phyloP scores from a whole-genome alignment of 192 early-diverging fungal genomes.

The Geosiphon pyriformis region DNA sequence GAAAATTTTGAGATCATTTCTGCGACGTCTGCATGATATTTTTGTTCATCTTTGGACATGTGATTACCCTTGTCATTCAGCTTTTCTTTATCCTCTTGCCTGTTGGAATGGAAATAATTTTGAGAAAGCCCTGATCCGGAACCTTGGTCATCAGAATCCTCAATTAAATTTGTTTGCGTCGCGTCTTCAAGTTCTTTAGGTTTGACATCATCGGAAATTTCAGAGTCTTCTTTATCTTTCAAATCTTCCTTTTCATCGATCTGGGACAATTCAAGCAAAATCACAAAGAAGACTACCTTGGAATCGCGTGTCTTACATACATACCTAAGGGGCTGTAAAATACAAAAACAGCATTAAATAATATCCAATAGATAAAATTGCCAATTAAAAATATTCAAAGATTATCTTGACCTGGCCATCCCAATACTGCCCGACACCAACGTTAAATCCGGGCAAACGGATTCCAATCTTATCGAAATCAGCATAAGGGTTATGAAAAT shows the following conservation, averaged over 20 bases:
- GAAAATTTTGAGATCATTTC: no score
- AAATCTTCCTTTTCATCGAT: conserved; percentile 23
- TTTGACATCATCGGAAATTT: neutral
- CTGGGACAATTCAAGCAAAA: conserved; percentile 57
- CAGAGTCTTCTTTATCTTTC: neutral
- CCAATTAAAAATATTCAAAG: neutral
- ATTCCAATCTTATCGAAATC: conserved; percentile 41
- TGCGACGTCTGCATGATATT: no score
- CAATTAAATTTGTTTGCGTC: no score
- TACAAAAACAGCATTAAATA: conserved; percentile 22
- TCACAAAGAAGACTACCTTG: conserved; percentile 58
- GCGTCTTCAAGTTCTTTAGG: no score
- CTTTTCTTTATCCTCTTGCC: no score
- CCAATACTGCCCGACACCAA: conserved; percentile 47
- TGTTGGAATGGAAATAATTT: no score
- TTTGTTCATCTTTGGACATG: no score
- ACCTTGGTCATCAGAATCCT: no score
- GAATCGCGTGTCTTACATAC: conserved; percentile 61
- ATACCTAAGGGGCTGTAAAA: conserved; percentile 64
- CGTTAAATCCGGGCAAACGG: conserved; percentile 43
- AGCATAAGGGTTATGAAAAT: conserved; percentile 57
- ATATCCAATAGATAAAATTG: neutral
- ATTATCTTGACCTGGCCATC: conserved; percentile 59
- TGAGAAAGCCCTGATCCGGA: no score
- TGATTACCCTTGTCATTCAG: no score